Percentiles rank a stretch among this genome's conserved stretches.
phyloP scores from a whole-genome alignment of 768 basidiomycete species.

The Royoungia palumana region DNA sequence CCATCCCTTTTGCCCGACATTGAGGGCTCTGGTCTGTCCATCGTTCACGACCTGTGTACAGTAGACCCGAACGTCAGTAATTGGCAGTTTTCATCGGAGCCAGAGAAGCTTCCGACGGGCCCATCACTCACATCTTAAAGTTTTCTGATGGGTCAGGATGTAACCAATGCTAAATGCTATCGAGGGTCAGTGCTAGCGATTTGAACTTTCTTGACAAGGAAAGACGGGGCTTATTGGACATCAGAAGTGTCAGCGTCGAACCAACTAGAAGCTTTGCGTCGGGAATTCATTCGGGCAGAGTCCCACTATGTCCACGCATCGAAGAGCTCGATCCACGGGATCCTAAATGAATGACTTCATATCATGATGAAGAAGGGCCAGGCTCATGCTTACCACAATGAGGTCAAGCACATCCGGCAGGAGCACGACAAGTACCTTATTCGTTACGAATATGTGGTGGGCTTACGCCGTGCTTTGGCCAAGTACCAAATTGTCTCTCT shows the following conservation, averaged over 20 bases:
- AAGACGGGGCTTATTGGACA: not conserved
- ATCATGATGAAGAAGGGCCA: not conserved
- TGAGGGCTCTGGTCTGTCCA: no score
- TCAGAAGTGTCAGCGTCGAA: not conserved
- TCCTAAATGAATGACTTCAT: not conserved
- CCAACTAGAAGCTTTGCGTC: not conserved
- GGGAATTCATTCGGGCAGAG: not conserved
- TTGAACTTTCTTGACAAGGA: not conserved
- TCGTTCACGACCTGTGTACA: no score
- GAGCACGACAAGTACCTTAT: no score
- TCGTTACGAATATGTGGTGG: no score
- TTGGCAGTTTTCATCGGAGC: not conserved
- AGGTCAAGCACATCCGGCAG: no score
- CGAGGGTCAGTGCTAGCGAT: not conserved
- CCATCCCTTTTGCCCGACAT: no score
- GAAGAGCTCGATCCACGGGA: not conserved
- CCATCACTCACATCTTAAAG: not conserved
- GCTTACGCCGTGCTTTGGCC: no score
- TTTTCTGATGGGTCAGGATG: not conserved
- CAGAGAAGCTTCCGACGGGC: not conserved
- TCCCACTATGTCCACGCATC: not conserved
- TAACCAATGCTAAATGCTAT: not conserved
- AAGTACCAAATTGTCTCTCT: no score
- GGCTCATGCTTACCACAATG: no score
- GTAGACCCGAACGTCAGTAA: not conserved